These are phyloP conservation scores for Ascochyta koolunga DNA, from an alignment of 2,329 filamentous ascomycete species.

Conservation along the genomic window DNA sequence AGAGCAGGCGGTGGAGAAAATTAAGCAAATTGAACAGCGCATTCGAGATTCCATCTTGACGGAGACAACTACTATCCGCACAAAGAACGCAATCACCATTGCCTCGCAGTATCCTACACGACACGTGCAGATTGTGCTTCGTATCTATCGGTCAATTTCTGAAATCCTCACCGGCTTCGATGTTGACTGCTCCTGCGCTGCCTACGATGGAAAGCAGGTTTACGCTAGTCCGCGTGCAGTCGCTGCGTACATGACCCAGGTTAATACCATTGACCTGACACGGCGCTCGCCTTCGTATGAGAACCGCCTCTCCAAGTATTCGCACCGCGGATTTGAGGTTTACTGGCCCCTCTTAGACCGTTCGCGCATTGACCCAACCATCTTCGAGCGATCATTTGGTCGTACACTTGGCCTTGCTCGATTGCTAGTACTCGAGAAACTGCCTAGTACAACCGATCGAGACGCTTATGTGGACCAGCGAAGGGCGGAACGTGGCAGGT, in stretches of 20 bases:
- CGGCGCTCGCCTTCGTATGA: conserved; percentile 86
- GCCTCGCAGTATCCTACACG: conserved; percentile 82
- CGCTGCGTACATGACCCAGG: conserved; percentile 79
- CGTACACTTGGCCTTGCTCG: conserved; percentile 78
- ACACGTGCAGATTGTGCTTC: conserved; percentile 84
- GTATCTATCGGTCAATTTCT: conserved; percentile 81
- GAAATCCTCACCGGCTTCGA: conserved; percentile 90
- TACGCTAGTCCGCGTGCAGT: conserved; percentile 79
- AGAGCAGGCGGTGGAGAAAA: conserved; percentile 80
- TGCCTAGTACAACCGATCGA: conserved; percentile 71
- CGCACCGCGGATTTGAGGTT: conserved; percentile 82
- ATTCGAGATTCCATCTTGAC: conserved; percentile 77
- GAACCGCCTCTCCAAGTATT: conserved; percentile 81
- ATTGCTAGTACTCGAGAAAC: conserved; percentile 77
- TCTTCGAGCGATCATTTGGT: conserved; percentile 81
- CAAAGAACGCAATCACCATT: conserved; percentile 87
- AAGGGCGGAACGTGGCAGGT: conserved; percentile 68
- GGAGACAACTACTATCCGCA: conserved; percentile 84
- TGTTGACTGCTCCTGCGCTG: conserved; percentile 81
- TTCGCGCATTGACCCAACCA: conserved; percentile 79
- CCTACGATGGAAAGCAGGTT: conserved; percentile 81
- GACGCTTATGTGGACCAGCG: conserved; percentile 74
- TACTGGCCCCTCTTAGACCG: conserved; percentile 79
- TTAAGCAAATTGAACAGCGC: conserved; percentile 77
- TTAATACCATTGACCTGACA: conserved; percentile 79